Percentiles rank a stretch among this genome's conserved stretches.
phyloP scores from a whole-genome alignment of 495 filamentous ascomycete species.

The Tuber microsphaerosporum region DNA sequence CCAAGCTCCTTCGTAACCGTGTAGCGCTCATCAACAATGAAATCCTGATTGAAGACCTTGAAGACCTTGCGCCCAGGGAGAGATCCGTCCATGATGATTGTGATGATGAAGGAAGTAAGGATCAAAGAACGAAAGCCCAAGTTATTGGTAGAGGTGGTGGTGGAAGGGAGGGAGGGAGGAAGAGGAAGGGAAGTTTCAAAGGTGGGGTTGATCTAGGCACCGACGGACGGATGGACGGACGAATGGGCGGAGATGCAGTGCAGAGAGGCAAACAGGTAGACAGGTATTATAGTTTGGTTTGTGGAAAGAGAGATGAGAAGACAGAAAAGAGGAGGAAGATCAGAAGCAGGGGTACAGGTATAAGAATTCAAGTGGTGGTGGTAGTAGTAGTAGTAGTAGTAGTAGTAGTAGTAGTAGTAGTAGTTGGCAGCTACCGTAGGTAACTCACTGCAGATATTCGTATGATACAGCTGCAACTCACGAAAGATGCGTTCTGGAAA shows the following conservation, averaged over 20 bases:
- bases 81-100: slow-evolving; percentile 36
- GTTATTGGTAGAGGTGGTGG: not conserved
- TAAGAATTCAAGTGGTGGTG: not conserved
- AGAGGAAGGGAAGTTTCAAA: not conserved
- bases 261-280: not conserved
- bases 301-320: not conserved
- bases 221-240: not conserved
- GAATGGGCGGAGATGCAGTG: not conserved
- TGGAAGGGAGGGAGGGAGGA: not conserved
- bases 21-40: slow-evolving; percentile 95
- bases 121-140: not conserved
- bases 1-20: slow-evolving; percentile 97
- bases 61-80: slow-evolving; percentile 86
- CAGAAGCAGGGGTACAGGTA: not conserved
- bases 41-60: slow-evolving; percentile 99
- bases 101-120: slow-evolving; percentile 4
- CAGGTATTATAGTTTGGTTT: not conserved
- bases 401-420: too few relatives aligned
- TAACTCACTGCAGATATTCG: not conserved
- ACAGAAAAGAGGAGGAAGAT: too few relatives aligned
- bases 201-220: not conserved
- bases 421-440: not conserved
- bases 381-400: too few relatives aligned
- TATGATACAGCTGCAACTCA: not conserved
- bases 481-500: not conserved